Evolutionary conservation across 768 basidiomycete species (phyloP).

Genomic region (Mycena galericulata): DNA sequence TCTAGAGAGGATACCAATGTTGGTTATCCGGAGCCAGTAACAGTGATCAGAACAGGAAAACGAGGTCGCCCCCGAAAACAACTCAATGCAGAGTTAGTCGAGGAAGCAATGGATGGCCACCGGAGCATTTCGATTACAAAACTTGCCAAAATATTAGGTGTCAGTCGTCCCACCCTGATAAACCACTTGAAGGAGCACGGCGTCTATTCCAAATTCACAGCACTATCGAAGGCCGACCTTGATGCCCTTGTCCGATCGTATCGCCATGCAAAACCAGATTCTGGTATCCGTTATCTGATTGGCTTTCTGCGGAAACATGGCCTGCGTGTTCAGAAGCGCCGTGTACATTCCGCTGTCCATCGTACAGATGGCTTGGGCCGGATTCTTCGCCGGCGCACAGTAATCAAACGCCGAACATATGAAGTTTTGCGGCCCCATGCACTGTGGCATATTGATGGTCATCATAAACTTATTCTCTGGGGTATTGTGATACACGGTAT

Average conservation of each 20-base stretch:
- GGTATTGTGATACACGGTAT: conserved; percentile 44
- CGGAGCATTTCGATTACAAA: not conserved
- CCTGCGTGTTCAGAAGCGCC: conserved; percentile 32
- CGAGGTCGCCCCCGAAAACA: conserved; percentile 8
- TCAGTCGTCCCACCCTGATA: not conserved
- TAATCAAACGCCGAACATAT: conserved; percentile 34
- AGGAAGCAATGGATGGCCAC: not conserved
- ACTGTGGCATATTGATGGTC: conserved; percentile 42
- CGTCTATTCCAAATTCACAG: conserved; percentile 14
- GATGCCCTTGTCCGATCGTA: conserved; percentile 25
- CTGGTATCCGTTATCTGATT: conserved; percentile 41
- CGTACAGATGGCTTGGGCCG: conserved; percentile 41
- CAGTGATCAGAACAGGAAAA: not conserved
- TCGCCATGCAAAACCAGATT: conserved; percentile 36
- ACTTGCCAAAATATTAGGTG: not conserved
- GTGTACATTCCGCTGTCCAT: conserved; percentile 30
- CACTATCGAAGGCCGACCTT: conserved; percentile 22
- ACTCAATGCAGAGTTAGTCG: not conserved
- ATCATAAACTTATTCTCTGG: conserved; percentile 44
- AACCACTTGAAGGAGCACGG: not conserved
- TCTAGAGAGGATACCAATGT: conserved; percentile 15
- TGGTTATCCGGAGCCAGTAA: conserved; percentile 11
- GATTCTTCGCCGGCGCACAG: conserved; percentile 26
- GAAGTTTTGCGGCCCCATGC: conserved; percentile 35
- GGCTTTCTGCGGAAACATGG: conserved; percentile 38